Evolutionary conservation across 2,329 filamentous ascomycete species (phyloP).

Genomic region (Plectosphaerella sp.): DNA sequence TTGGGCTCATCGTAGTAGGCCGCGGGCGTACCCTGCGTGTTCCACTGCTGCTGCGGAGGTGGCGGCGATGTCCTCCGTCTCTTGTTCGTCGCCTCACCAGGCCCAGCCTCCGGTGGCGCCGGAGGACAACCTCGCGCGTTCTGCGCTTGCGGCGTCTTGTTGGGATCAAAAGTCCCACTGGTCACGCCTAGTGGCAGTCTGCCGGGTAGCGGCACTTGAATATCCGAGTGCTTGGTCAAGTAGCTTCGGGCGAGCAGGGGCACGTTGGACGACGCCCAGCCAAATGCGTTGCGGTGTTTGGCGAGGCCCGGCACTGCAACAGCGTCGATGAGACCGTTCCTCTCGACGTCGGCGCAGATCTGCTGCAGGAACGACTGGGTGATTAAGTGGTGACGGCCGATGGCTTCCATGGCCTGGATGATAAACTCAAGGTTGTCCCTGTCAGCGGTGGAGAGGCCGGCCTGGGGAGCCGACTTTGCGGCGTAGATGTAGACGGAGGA

Average conservation of each 20-base stretch:
- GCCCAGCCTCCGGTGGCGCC: not conserved
- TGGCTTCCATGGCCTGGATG: slow-evolving; percentile 70
- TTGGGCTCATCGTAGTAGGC: not conserved
- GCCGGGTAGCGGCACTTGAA: slow-evolving; percentile 38
- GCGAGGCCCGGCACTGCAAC: slow-evolving; percentile 30
- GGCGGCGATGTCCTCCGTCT: slow-evolving; percentile 12
- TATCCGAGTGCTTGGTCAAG: slow-evolving; percentile 33
- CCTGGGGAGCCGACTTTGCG: slow-evolving; percentile 61
- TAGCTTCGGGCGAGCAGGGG: slow-evolving; percentile 43
- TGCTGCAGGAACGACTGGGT: slow-evolving; percentile 84
- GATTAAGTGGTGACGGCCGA: slow-evolving; percentile 69
- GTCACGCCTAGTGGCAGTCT: slow-evolving; percentile 34
- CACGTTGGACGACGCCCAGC: slow-evolving; percentile 30
- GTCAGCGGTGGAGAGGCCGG: slow-evolving; percentile 46
- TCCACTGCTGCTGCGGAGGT: not conserved
- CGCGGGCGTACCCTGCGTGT: not conserved
- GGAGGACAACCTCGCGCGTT: not conserved
- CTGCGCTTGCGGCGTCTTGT: not conserved
- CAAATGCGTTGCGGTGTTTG: slow-evolving; percentile 24
- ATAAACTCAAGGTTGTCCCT: slow-evolving; percentile 65
- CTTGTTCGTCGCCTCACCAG: slow-evolving; percentile 10
- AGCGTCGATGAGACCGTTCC: slow-evolving; percentile 32
- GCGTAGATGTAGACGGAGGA: slow-evolving; percentile 80
- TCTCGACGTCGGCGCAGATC: slow-evolving; percentile 73
- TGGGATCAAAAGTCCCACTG: slow-evolving; percentile 11